Conservation (phyloP, 441 rosid genomes). For the Adansonia gregorii region DNA sequence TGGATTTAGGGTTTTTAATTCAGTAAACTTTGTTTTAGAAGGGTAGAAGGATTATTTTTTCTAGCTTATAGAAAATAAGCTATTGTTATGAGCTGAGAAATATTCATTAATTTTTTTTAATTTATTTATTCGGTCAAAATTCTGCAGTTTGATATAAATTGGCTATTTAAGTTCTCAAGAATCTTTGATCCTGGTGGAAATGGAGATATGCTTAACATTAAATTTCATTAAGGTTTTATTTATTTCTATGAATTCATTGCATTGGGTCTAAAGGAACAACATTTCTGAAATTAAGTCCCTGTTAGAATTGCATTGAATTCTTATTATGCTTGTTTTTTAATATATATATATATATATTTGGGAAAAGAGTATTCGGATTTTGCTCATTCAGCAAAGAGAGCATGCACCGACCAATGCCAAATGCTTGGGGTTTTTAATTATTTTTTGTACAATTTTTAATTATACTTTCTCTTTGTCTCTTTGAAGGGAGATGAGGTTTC, state of each 20-base stretch:
- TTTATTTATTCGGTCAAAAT: too few relatives aligned
- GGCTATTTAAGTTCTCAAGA: too few relatives aligned
- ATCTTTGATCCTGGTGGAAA: not conserved
- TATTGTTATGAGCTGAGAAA: too few relatives aligned
- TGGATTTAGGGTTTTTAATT: not conserved
- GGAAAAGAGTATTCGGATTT: too few relatives aligned
- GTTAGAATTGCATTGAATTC: constrained; percentile 1
- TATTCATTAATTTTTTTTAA: too few relatives aligned
- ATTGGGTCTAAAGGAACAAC: not conserved
- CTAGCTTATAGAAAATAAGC: too few relatives aligned
- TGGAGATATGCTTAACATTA: not conserved
- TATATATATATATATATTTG: too few relatives aligned
- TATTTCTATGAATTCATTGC: not conserved
- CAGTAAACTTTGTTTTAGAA: too few relatives aligned
- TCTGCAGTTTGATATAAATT: too few relatives aligned
- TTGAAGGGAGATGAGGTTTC: constrained; percentile 83
- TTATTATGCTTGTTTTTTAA: not conserved
- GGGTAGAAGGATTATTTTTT: too few relatives aligned
- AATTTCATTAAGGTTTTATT: not conserved
- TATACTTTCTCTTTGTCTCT: constrained; percentile 18
- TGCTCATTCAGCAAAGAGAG: too few relatives aligned
- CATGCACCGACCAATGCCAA: too few relatives aligned
- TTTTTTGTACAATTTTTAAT: constrained; percentile 12
- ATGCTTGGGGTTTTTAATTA: not conserved
- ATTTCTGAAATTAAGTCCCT: not conserved